Evolutionary conservation across 106 monocot genomes (phyloP).

Genomic region (Apostasia ramifera): DNA sequence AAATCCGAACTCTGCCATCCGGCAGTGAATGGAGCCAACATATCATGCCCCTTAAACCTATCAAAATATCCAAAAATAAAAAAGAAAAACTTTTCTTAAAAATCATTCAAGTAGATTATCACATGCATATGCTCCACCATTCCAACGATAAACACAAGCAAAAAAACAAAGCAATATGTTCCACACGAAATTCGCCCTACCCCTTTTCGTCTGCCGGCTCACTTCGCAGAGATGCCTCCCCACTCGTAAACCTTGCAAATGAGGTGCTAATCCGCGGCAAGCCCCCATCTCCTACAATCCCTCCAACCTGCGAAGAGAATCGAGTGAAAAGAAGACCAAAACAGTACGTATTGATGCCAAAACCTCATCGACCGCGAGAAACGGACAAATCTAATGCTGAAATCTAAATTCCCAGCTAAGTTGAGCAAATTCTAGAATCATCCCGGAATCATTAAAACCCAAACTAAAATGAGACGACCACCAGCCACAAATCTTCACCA

Average conservation of each 20-base stretch:
- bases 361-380: too few species aligned
- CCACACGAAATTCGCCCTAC: conserved; percentile 7
- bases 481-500: too few species aligned
- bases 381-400: too few species aligned
- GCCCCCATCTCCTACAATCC: not conserved
- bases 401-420: too few species aligned
- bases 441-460: too few species aligned
- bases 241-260: conserved; percentile 8
- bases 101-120: not conserved
- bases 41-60: conserved; percentile 92
- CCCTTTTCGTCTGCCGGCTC: conserved; percentile 3
- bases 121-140: not conserved
- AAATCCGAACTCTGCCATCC: conserved; percentile 89
- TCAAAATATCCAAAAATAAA: not conserved
- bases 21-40: conserved; percentile 98
- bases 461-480: too few species aligned
- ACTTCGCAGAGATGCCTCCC: conserved; percentile 16
- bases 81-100: not conserved
- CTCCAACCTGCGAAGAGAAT: conserved; percentile 2
- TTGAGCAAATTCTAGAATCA: too few species aligned
- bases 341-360: too few species aligned
- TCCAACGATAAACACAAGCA: not conserved
- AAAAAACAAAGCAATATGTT: not conserved
- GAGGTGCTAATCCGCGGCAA: conserved; percentile 1
- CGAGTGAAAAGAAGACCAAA: too few species aligned